Evolutionary conservation across 352 stramenopile species (phyloP).

Genomic region (Globisporangium paddicum): DNA sequence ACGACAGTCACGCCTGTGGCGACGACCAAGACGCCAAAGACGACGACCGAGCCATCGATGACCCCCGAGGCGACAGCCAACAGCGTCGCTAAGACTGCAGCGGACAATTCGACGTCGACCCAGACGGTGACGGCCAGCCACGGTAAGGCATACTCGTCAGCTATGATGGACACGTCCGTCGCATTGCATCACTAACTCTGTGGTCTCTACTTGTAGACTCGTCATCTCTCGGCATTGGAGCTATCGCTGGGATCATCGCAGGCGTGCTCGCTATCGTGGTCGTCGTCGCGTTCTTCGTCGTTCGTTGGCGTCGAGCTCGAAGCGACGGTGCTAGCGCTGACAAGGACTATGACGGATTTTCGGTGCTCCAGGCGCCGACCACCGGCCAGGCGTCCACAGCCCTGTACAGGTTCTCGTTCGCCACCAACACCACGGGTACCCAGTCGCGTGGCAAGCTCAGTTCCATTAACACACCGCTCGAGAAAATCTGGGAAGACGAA

Average conservation of each 20-base stretch:
- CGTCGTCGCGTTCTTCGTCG: background rate
- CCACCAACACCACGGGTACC: too few relatives aligned
- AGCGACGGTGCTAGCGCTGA: background rate
- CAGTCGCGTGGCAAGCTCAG: too few relatives aligned
- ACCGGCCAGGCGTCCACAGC: too few relatives aligned
- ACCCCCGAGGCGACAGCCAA: background rate
- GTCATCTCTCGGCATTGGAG: background rate
- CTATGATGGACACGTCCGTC: too few relatives aligned
- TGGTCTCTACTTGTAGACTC: background rate
- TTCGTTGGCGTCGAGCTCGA: background rate
- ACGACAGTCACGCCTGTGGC: too few relatives aligned
- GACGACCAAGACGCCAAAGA: background rate
- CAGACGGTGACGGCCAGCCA: background rate
- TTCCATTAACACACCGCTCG: too few relatives aligned
- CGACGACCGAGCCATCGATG: background rate
- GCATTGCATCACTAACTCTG: too few relatives aligned
- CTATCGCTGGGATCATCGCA: background rate
- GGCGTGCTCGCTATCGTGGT: background rate
- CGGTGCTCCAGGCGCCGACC: background rate
- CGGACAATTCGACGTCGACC: background rate
- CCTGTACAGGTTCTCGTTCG: too few relatives aligned
- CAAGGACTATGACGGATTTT: background rate
- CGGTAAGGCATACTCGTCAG: background rate
- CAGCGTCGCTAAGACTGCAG: too few relatives aligned
- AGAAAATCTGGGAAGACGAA: too few relatives aligned